Evolutionary conservation across 768 basidiomycete species (phyloP).

Genomic region (Suillus occidentalis): DNA sequence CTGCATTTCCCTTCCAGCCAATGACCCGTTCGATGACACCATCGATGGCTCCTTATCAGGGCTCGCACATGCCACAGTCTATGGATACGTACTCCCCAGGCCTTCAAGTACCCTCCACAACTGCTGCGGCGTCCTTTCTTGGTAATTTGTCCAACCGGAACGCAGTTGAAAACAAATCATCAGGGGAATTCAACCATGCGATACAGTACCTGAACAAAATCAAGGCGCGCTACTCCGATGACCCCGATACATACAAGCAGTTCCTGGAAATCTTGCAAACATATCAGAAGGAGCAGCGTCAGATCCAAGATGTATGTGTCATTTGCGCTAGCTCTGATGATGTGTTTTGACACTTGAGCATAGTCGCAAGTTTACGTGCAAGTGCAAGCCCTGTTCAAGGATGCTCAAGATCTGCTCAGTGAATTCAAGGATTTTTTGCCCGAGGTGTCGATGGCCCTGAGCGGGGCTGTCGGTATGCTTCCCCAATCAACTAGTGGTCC

Average conservation of each 20-base stretch:
- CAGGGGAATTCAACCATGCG: constrained; percentile 86
- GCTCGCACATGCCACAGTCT: constrained; percentile 26
- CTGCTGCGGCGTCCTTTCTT: constrained; percentile 65
- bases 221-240: constrained; percentile 85
- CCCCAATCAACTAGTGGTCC: constrained; percentile 45
- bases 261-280: constrained; percentile 87
- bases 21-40: constrained; percentile 37
- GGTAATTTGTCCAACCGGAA: constrained; percentile 55
- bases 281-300: constrained; percentile 82
- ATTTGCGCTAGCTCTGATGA: constrained; percentile 8
- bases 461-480: constrained; percentile 46
- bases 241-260: constrained; percentile 90
- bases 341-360: constrained; percentile 11
- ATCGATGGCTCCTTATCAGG: constrained; percentile 53
- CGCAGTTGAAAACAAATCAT: constrained; percentile 50
- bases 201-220: constrained; percentile 99
- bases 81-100: constrained; percentile 49
- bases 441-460: constrained; percentile 50
- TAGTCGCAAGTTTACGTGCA: constrained; percentile 79
- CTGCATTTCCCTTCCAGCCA: constrained; percentile 23
- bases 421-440: constrained; percentile 85
- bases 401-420: constrained; percentile 73
- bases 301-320: constrained; percentile 64
- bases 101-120: constrained; percentile 46
- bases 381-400: constrained; percentile 79